A percentile compares a stretch with the other conserved stretches of the same genome.
Conservation (phyloP, 1,284 basidiomycete genomes). For the Apiotrichum porosum region DNA sequence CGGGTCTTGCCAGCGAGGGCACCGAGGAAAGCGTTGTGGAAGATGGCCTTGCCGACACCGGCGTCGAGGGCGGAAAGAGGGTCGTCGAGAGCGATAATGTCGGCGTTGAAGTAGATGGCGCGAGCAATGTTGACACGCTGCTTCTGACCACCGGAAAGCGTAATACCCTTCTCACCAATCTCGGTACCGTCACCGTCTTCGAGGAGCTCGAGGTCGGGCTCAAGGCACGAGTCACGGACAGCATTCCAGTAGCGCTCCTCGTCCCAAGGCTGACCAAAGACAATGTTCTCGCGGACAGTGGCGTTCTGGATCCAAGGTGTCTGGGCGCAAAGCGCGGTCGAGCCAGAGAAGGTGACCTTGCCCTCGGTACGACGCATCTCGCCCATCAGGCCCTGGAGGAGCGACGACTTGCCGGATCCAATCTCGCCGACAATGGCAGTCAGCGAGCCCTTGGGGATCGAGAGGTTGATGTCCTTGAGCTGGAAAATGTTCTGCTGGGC, state of each 20-base stretch:
- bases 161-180: constrained; percentile 74
- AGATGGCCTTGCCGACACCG: constrained; percentile 77
- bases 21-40: constrained; percentile 73
- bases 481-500: constrained; percentile 59
- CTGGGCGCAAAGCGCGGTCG: constrained; percentile 70
- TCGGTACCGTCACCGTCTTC: constrained; percentile 79
- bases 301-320: constrained; percentile 73
- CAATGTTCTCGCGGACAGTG: constrained; percentile 69
- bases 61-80: constrained; percentile 74
- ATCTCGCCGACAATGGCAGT: constrained; percentile 73
- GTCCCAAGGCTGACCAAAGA: constrained; percentile 76
- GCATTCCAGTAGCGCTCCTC: constrained; percentile 72
- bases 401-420: constrained; percentile 61
- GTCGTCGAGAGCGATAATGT: constrained; percentile 82
- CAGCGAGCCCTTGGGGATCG: constrained; percentile 65
- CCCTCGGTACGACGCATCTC: constrained; percentile 67
- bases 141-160: constrained; percentile 45
- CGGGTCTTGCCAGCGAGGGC: constrained; percentile 65
- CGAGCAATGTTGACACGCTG: constrained; percentile 62
- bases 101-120: constrained; percentile 76
- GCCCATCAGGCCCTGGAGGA: constrained; percentile 65
- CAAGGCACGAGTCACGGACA: constrained; percentile 66
- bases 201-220: constrained; percentile 72
- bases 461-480: constrained; percentile 59
- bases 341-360: constrained; percentile 60